These are phyloP conservation scores for Candida glucosophila DNA, from an alignment of 1,139 yeast genomes.

Conservation along the genomic window DNA sequence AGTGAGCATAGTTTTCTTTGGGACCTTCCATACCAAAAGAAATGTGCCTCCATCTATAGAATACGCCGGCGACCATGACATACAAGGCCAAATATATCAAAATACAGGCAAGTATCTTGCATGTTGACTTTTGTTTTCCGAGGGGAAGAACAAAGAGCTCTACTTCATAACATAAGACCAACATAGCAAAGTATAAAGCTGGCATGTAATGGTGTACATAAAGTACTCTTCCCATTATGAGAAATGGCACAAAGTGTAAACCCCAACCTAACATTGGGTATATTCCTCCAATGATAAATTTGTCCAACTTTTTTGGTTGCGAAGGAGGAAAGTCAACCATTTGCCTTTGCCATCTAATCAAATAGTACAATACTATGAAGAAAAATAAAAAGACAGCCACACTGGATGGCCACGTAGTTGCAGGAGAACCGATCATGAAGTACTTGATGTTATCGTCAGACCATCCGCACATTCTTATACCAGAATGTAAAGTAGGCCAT, in stretches of 20 bases:
- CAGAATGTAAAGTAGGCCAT: conserved; percentile 93
- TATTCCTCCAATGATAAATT: conserved; percentile 67
- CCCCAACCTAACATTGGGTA: conserved; percentile 95
- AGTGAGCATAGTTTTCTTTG: conserved; percentile 52
- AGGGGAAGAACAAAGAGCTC: conserved; percentile 50
- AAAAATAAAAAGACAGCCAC: conserved; percentile 60
- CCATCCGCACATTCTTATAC: conserved; percentile 97
- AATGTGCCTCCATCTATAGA: conserved; percentile 66
- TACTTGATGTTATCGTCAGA: conserved; percentile 71
- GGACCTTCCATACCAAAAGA: conserved; percentile 92
- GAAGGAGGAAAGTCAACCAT: conserved; percentile 51
- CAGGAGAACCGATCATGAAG: conserved; percentile 87
- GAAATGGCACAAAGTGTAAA: conserved; percentile 83
- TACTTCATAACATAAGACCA: conserved; percentile 67
- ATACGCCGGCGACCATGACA: conserved; percentile 53
- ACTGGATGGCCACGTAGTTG: conserved; percentile 90
- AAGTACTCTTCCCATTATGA: conserved; percentile 94
- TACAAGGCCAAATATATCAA: conserved; percentile 38
- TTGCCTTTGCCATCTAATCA: conserved; percentile 94
- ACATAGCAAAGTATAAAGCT: conserved; percentile 89
- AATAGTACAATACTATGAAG: conserved; percentile 42
- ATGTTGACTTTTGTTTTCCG: conserved; percentile 19
- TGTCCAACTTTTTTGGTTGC: conserved; percentile 20
- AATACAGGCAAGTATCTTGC: conserved; percentile 19
- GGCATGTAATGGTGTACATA: conserved; percentile 97